Evolutionary conservation across 1,284 basidiomycete species (phyloP).

Genomic region (Trichosporon faecale): DNA sequence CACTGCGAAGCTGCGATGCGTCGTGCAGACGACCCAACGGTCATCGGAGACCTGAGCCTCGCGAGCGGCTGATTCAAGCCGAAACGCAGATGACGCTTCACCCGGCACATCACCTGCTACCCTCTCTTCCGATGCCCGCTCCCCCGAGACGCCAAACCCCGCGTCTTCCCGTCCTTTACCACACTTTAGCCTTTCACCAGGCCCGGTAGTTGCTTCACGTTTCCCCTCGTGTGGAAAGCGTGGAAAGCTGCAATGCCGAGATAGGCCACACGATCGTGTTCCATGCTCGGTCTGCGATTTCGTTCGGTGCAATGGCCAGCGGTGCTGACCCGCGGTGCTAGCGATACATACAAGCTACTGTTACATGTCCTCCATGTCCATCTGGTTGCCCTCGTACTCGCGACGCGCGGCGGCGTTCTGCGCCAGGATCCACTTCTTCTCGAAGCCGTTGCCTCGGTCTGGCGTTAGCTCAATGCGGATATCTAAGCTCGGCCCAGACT

Average conservation of each 20-base stretch:
- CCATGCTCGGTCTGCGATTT: neutral
- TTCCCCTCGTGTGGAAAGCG: neutral
- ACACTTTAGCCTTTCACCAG: neutral
- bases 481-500: no score
- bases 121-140: neutral
- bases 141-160: neutral
- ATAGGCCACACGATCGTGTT: neutral
- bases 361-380: conserved; percentile 88
- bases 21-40: neutral
- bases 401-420: conserved; percentile 69
- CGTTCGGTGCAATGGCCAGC: no score
- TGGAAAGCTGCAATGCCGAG: neutral
- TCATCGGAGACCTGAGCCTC: neutral
- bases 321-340: no score
- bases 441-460: conserved; percentile 93
- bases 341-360: neutral
- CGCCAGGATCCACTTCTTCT: conserved; percentile 83
- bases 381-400: conserved; percentile 69
- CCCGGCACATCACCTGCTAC: neutral
- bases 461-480: conserved; percentile 7
- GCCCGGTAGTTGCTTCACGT: no score
- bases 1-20: no score
- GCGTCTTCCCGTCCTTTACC: neutral
- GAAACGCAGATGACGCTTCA: neutral
- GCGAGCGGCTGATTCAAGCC: neutral